These are phyloP conservation scores for Neurospora discreta DNA, from an alignment of 495 filamentous ascomycete species.

Conservation along the genomic window DNA sequence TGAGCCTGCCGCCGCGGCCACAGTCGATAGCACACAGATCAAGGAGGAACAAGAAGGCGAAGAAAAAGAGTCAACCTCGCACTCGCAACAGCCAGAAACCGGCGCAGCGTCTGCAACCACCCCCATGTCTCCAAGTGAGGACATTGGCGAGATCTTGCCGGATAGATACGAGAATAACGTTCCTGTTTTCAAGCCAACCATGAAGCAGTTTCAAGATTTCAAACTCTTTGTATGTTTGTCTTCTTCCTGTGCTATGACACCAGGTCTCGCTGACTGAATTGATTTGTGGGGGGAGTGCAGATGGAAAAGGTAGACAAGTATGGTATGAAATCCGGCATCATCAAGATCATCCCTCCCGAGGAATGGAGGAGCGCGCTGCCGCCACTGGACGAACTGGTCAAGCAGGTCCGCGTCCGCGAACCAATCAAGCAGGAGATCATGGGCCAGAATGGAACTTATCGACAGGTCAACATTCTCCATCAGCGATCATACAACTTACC, in stretches of 20 bases:
- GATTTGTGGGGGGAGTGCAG: slow-evolving; percentile 14
- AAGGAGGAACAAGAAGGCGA: slow-evolving; percentile 21
- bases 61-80: neutral
- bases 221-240: slow-evolving; percentile 53
- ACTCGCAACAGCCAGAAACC: neutral
- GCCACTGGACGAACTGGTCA: slow-evolving; percentile 71
- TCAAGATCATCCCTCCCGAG: slow-evolving; percentile 87
- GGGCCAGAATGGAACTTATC: slow-evolving; percentile 85
- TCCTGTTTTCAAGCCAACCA: slow-evolving; percentile 90
- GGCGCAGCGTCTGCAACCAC: neutral
- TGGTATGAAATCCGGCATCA: slow-evolving; percentile 92
- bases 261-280: neutral
- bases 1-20: slow-evolving; percentile 12
- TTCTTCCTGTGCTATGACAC: neutral
- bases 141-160: slow-evolving; percentile 63
- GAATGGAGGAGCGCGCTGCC: slow-evolving; percentile 85
- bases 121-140: slow-evolving; percentile 23
- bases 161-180: slow-evolving; percentile 86
- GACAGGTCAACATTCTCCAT: slow-evolving; percentile 91
- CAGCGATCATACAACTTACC: slow-evolving; percentile 92
- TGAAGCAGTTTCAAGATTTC: slow-evolving; percentile 90
- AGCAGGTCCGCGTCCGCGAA: slow-evolving; percentile 86
- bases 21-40: slow-evolving; percentile 19
- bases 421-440: slow-evolving; percentile 97
- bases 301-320: slow-evolving; percentile 82